Percentiles rank a stretch among this genome's conserved stretches.
Evolutionary conservation across 257 asterid species (phyloP).

Genomic region (Striga asiatica): DNA sequence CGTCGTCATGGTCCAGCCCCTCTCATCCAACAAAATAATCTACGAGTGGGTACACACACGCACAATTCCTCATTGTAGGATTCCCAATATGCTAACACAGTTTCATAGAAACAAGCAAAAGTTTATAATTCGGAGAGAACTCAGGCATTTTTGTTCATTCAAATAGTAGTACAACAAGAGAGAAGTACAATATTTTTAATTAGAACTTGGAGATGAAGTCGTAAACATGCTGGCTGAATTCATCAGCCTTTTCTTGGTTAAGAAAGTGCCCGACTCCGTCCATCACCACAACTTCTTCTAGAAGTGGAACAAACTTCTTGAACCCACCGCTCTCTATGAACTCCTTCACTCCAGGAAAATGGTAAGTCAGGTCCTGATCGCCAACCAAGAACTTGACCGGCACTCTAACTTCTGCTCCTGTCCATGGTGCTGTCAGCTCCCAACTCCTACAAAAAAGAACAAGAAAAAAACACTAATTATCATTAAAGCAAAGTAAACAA

Average conservation of each 20-base stretch:
- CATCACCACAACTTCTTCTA: constrained; percentile 26
- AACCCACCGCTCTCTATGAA: constrained; percentile 23
- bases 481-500: too few relatives aligned
- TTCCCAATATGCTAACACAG: too few relatives aligned
- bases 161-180: not conserved
- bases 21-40: too few relatives aligned
- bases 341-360: constrained; percentile 30
- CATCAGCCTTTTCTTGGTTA: constrained; percentile 24
- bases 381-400: constrained; percentile 40
- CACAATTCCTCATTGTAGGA: too few relatives aligned
- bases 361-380: constrained; percentile 30
- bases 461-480: not conserved
- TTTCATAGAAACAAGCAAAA: too few relatives aligned
- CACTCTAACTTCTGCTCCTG: constrained; percentile 25
- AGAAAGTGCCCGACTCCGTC: constrained; percentile 37
- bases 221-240: constrained; percentile 23
- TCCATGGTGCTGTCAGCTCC: constrained; percentile 52
- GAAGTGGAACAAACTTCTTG: constrained; percentile 28
- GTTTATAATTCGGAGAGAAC: too few relatives aligned
- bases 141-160: too few relatives aligned
- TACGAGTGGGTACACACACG: too few relatives aligned
- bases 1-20: too few relatives aligned
- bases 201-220: constrained; percentile 14
- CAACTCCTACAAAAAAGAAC: constrained; percentile 27
- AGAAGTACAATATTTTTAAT: not conserved